Evolutionary conservation across 2,329 filamentous ascomycete genomes (phyloP), one percentile per base, ranked within the genome.

Genomic region (Phaeosphaeriaceae sp.): DNA sequence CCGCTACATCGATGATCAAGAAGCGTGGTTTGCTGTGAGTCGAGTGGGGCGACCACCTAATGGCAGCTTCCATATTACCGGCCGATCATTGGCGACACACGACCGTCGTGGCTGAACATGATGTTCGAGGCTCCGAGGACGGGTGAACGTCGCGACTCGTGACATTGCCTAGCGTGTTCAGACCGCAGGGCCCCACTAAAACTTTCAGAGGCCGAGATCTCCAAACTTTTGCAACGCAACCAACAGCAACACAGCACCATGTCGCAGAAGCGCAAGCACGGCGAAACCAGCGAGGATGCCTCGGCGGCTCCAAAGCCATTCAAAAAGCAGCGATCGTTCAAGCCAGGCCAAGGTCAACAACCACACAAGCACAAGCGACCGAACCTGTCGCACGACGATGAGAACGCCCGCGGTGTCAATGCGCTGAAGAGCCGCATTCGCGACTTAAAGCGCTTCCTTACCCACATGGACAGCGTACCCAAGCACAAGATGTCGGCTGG

Each of bases 381-480:
- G 11, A 66, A 73, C 44, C 54, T 66, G 20, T 59, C 63, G 13
- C 59, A 63, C 51, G 66, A 71, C 13, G 65, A 69, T 22, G 71
- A 72, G 45, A 62, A 63, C 31, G 67, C 65, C 19, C 53, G 53
- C 56, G 72, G 79, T 17, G 73, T 87, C 48, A 86, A 86, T 72
- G 85, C 85, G 69, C 82, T 91, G 51, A 93, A 91, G 79, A 91
- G 91, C 77, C 86, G 89, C 47, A 87, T 88, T 57, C 85, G 91
- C 53, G 88, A 88, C 52, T 86, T 93, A 54, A 85, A 87, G 68
- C 84, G 91, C 51, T 83, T 88, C 10, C 82, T 94, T 33, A 82
- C 85, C 48, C 83, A 85, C 59, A 83, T 85, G 13, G 79, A 85
- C 50, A 73, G 76, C 31, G 84, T 87, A 2, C 65, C 66, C 22